Base-by-base conservation (phyloP, 129 eudicot species). In the Escallonia herrerae region DNA sequence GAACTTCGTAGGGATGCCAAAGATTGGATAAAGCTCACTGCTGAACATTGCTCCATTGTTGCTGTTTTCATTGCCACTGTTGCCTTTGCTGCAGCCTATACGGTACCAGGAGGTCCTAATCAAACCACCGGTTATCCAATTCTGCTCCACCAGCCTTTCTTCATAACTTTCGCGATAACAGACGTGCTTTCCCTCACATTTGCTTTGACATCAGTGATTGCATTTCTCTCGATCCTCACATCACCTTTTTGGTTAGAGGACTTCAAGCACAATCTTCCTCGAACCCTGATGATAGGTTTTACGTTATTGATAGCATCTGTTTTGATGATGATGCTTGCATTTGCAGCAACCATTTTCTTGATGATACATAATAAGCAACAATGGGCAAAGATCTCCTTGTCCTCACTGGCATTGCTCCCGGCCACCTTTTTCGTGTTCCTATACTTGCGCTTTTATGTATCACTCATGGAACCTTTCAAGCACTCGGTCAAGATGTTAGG, bases 311-410 rank as follows among this genome's bases (percentile, higher is more conserved):
- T 71, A 8, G 15, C 62, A 2, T 52, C 68, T 4, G 76, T 71
- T 62, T 62, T 69, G 4, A 71, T 62, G 76, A 71, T 71, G 68
- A 71, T 71, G 76, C 7, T 71, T 12, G 76, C 76, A 37, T 71
- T 71, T 62, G 53, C 69, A 5, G 62, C 76, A 9, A 71, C 76
- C 0, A 54, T 71, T 9, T 62, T 71, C 38, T 56, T 71, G 40
- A 71, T 50, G 60, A 70, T 70, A 7, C 47, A 40, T 5, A 43
- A 71, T 6, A 71, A 54, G 54, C 63, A 52, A 22, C 43, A 15
- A 15, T 62, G 76, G 76, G 54, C 54, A 37, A 71, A 54, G 13
- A 43, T 71, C 15, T 46, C 45, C 7, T 42, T 70, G 8, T 61
- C 49, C 43, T 12, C 64, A 12, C 56, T 61, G 33, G 75, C 75